Evolutionary conservation across 352 stramenopile species (phyloP).

Genomic region (Pythium aristosporum): DNA sequence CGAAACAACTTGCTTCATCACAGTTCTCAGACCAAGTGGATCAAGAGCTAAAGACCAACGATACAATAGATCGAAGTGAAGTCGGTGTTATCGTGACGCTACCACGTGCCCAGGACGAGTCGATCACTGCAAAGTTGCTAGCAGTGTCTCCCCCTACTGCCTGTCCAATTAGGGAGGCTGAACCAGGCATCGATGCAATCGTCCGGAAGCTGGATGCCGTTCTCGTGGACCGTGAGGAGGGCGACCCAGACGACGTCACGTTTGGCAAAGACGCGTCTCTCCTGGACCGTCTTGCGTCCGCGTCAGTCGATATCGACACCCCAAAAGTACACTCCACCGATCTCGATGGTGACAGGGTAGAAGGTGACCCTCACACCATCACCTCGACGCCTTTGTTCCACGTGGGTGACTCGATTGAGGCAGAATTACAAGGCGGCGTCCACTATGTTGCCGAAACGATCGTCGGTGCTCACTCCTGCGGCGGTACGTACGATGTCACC

Average conservation of each 20-base stretch:
- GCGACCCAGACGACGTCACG: conserved; percentile 7
- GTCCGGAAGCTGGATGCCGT: conserved; percentile 7
- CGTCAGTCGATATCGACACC: not conserved
- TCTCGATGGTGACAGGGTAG: not conserved
- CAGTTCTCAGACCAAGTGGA: not conserved
- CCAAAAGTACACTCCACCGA: not conserved
- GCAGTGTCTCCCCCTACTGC: too few species aligned
- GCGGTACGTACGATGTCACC: conserved; percentile 27
- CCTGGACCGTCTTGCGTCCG: not conserved
- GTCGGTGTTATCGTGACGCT: too few species aligned
- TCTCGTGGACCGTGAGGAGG: not conserved
- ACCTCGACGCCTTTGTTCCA: not conserved
- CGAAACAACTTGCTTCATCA: not conserved
- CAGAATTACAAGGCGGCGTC: not conserved
- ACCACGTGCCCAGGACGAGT: not conserved
- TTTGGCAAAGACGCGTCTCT: conserved; percentile 18
- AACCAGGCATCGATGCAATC: conserved; percentile 2
- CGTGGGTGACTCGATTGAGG: conserved; percentile 13
- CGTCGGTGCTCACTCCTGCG: conserved; percentile 1
- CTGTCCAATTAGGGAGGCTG: not conserved
- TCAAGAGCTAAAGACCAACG: not conserved
- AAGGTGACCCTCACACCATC: not conserved
- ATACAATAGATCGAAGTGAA: not conserved
- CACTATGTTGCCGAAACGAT: conserved; percentile 11
- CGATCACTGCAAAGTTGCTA: too few species aligned